Evolutionary conservation across 2,329 filamentous ascomycete species (phyloP).

Genomic region (Periconia macrospinosa): DNA sequence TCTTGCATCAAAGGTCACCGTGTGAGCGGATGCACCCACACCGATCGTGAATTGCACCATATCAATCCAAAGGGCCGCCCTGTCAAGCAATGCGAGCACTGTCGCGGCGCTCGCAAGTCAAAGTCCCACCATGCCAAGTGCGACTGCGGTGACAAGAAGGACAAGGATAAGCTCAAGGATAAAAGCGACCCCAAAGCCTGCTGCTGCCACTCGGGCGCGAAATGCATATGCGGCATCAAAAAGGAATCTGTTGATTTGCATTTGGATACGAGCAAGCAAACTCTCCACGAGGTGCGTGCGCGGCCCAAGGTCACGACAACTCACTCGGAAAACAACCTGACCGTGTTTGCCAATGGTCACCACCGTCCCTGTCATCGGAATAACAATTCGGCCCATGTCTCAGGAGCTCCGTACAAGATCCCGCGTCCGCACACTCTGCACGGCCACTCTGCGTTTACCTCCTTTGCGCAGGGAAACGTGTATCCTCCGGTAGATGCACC

Average conservation of each 20-base stretch:
- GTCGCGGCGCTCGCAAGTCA: constrained; percentile 93
- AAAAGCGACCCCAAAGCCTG: constrained; percentile 48
- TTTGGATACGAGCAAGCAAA: constrained; percentile 47
- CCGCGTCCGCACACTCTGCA: constrained; percentile 48
- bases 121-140: constrained; percentile 93
- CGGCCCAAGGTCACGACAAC: constrained; percentile 61
- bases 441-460: constrained; percentile 32
- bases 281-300: constrained; percentile 49
- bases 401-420: constrained; percentile 65
- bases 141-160: constrained; percentile 92
- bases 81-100: constrained; percentile 97
- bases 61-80: constrained; percentile 98
- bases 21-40: constrained; percentile 97
- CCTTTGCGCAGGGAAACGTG: constrained; percentile 23
- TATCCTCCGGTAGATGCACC: constrained; percentile 26
- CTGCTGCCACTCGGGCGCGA: constrained; percentile 61
- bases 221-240: constrained; percentile 64
- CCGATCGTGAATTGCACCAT: constrained; percentile 86
- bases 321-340: constrained; percentile 62
- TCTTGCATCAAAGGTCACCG: constrained; percentile 97
- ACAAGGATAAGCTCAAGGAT: constrained; percentile 56
- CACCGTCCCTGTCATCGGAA: constrained; percentile 67
- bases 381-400: constrained; percentile 66
- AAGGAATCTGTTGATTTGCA: constrained; percentile 56
- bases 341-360: constrained; percentile 64